Evolutionary conservation across 257 asterid species (phyloP).

Genomic region (Coffea eugenioides): DNA sequence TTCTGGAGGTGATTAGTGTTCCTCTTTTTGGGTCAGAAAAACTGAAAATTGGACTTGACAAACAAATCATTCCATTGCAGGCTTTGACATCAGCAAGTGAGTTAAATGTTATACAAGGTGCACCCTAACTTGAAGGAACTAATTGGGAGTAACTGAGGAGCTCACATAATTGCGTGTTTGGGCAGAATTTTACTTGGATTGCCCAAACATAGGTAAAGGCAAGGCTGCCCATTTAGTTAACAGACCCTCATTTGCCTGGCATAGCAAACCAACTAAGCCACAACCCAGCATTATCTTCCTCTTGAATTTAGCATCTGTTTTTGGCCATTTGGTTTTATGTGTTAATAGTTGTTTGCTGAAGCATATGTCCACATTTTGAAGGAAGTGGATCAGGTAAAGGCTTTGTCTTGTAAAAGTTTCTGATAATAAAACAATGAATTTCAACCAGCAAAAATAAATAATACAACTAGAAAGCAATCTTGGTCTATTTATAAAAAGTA

Average conservation of each 20-base stretch:
- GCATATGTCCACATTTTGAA: neutral
- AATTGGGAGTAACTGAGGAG: neutral
- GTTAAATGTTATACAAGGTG: neutral
- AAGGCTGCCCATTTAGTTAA: neutral
- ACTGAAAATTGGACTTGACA: neutral
- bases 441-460: too few species aligned
- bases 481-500: neutral
- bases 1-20: neutral
- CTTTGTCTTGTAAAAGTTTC: neutral
- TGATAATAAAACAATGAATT: neutral
- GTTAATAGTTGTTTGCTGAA: neutral
- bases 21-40: neutral
- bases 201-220: neutral
- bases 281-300: neutral
- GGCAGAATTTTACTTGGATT: neutral
- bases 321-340: neutral
- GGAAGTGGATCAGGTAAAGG: neutral
- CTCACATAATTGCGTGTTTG: neutral
- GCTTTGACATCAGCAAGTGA: neutral
- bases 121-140: neutral
- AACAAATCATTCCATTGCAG: neutral
- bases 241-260: neutral
- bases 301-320: neutral
- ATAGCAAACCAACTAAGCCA: neutral
- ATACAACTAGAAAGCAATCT: neutral